Evolutionary conservation across 768 basidiomycete species (phyloP), one percentile per base, ranked within the genome.

Genomic region (Hygrophorus russula): DNA sequence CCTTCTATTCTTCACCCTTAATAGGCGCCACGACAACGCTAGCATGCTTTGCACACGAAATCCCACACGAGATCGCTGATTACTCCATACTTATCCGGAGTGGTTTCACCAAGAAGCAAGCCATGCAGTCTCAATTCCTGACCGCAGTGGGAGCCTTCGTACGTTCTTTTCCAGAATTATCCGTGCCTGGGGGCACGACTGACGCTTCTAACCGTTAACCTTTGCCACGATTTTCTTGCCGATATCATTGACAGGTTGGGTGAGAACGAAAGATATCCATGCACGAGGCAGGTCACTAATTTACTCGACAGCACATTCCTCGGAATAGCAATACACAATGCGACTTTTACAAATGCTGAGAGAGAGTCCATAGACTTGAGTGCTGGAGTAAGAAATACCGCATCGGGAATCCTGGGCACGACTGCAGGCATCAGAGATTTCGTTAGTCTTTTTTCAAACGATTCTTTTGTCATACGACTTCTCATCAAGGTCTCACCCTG

Each of bases 21-120:
- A 88, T 94, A 49, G 91, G 91, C 34, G 90, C 91, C 29, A 92
- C 90, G 34, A 93, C 90, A 2, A 91, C 90, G n/a, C 71, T 94
- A 36, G 91, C 91, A 18, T 93, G 90, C 57, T 94, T 93, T 56
- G 88, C 87, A 2, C 89, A 94, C 59, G 90, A 94, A 62, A 93
- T 94, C 42, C 91, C 91, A 13, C 41, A 38, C 55, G 89, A 94
- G 69, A 93, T 94, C 49, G 91, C 90, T n/a, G 91, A 93, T 59
- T 93, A 92, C 56, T 90, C 87, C n/a, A 92, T 93, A 51, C 68
- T 92, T 29, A 76, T 92, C 38, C 80, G 85, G 33, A 88, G 85
- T 52, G 90, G 91, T 3, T 92, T 93, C 58, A 86, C 82, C 19
- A 94, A 94, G 62, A 69, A 65, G 51, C 88, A 93, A 58, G 91